Evolutionary conservation across 768 basidiomycete species (phyloP).

Genomic region (Suillus subluteus): DNA sequence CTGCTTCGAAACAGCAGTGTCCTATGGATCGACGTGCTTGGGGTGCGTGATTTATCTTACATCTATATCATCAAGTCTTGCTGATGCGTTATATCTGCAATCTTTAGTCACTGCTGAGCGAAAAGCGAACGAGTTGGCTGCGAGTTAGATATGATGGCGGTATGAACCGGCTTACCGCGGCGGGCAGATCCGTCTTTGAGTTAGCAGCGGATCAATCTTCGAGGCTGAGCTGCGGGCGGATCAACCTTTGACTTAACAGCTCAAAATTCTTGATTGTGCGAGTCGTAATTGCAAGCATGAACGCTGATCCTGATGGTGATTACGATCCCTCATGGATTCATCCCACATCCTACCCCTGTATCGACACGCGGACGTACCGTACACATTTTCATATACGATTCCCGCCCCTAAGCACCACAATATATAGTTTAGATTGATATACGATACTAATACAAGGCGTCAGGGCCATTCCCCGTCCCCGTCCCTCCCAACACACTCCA

Average conservation of each 20-base stretch:
- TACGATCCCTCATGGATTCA: background rate
- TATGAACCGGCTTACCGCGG: background rate
- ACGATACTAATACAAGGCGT: constrained; percentile 33
- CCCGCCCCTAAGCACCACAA: background rate
- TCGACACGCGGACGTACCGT: background rate
- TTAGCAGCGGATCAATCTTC: background rate
- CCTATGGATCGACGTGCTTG: constrained; percentile 97
- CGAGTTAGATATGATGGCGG: constrained; percentile 8
- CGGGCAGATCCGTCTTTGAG: background rate
- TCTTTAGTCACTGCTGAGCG: constrained; percentile 56
- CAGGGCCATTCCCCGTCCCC: constrained; percentile 15
- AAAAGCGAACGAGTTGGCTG: constrained; percentile 38
- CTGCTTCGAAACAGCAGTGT: constrained; percentile 91
- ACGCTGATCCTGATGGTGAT: background rate
- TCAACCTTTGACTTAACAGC: background rate
- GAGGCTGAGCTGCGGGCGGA: background rate
- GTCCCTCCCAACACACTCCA: background rate
- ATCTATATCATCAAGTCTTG: background rate
- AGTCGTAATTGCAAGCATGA: background rate
- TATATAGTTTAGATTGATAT: constrained; percentile 16
- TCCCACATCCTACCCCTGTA: background rate
- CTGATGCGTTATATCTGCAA: background rate
- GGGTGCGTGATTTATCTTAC: constrained; percentile 56
- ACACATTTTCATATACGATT: background rate
- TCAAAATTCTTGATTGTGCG: background rate